Evolutionary conservation across 2,329 filamentous ascomycete genomes (phyloP).

Genomic region (Trichothecium sympodiale): DNA sequence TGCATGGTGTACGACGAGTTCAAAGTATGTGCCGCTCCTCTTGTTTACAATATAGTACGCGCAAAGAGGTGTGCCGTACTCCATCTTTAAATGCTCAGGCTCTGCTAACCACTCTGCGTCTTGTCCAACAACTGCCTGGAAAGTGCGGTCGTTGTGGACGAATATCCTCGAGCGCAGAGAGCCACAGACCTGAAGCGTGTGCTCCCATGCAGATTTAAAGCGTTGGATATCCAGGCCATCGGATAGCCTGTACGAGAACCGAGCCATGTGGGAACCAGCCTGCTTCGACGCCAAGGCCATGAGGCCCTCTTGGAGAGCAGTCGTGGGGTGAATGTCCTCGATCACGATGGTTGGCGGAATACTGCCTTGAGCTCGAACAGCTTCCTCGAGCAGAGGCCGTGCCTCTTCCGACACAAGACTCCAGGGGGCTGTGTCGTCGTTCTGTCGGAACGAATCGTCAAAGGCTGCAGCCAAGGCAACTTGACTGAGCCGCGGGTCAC

Average conservation of each 20-base stretch:
- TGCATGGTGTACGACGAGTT: constrained; percentile 23
- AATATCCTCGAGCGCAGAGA: constrained; percentile 6
- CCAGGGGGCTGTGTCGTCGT: too few species aligned
- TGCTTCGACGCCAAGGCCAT: constrained; percentile 25
- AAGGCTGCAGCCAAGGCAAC: not conserved
- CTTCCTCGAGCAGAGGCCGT: not conserved
- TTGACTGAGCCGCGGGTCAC: not conserved
- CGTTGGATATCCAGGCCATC: not conserved
- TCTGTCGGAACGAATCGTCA: too few species aligned
- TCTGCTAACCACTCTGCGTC: too few species aligned
- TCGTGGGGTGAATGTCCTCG: constrained; percentile 37
- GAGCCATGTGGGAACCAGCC: not conserved
- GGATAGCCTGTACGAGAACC: not conserved
- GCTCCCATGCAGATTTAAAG: not conserved
- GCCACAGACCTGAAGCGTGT: not conserved
- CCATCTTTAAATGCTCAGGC: too few species aligned
- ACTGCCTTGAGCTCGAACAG: not conserved
- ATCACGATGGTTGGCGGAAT: constrained; percentile 9
- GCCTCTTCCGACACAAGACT: not conserved
- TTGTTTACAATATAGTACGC: not conserved
- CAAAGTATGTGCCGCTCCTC: constrained; percentile 1
- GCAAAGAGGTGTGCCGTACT: too few species aligned
- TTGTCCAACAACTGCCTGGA: constrained; percentile 3
- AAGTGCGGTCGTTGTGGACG: not conserved
- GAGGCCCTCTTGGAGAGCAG: constrained; percentile 35